Base-by-base conservation (phyloP, 768 basidiomycete species). In the Lentinula sp. region DNA sequence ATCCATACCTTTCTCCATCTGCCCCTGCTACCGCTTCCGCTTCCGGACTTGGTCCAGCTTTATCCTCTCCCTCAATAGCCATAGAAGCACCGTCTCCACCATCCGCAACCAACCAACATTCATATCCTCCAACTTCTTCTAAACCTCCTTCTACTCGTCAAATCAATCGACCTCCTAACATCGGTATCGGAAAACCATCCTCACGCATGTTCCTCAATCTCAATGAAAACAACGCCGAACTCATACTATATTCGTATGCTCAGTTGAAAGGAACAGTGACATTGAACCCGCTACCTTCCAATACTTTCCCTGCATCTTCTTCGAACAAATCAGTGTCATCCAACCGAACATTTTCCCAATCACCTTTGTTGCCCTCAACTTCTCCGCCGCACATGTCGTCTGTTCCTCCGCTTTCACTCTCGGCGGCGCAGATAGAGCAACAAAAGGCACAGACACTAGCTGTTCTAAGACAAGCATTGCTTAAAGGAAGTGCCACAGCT, bases 201-300 rank as follows among this genome's bases (percentile, higher is more conserved):
- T 70, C 78, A 16, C 73, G 78, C 3, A 70, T 77, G 15, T 81
- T 83, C 67, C 73, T 80, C 37, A 71, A 77, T 39, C 46, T 59
- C 16, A 37, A 42, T 21, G 31, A 39, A 23, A 70, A 79, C 3
- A 83, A 83, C 61, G 78, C 81, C 0, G 89, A 93, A 64, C 74
- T 91, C 16, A 83, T 95, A 18, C 80, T 95, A 1, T 95, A 95
- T 70, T 86, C 93, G 0, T 95, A 95, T 65, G 91, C 86, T 0
- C 90, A 94, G 61, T 79, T 95, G 35, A 75, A 83, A 5, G 93
- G 93, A 4, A 82, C 84, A 0, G 76, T 90, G 16, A 75, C 81
- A 23, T 71, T 93, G 62, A 76, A 81, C 5, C 82, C 88, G 1
- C 68, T 75, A 3, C 72, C 76, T 2, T 35, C 68, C 7, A 56